Base-by-base conservation (phyloP, 2,329 filamentous ascomycete species). In the Trichoderma sp. region DNA sequence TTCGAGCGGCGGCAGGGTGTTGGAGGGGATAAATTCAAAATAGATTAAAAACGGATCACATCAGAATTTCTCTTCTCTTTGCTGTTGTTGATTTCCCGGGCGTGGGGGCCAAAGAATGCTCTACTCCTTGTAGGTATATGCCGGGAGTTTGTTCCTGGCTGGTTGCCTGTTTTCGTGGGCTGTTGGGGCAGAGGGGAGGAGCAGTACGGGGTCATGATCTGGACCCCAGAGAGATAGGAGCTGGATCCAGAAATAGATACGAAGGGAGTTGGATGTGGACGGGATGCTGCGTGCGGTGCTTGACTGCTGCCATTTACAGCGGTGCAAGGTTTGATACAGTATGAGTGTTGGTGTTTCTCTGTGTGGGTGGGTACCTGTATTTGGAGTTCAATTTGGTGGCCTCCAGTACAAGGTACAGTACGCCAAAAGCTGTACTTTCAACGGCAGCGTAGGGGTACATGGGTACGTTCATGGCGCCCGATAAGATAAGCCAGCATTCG, bases 11-110 rank as follows among this genome's bases (percentile, higher is more conserved):
- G 26, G 26, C 26, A 39, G 16, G 37, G 58, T 39, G 46, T 32
- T 60, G 58, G 37, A 46, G 37, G 46, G 58, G 58, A 39, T 60
- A 60, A 60, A 60, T 60, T 32, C 58, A 49, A 60, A 43, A 60
- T 60, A 60, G 18, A 60, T 60, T 60, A 49, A 49, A 32, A 14
- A 46, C 16, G 4, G 26, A 59, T n/a, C 13, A 61, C 49, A 28
- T 49, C 59, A 34, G 13, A 16, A n/a, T 32, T 32, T 43, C 10
- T 16, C 2, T 18, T 49, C 26, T 51, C 26, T 21, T 60, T 46
- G 49, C 32, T 51, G 16, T 4, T 43, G 13, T 37, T 24, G 30
- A 52, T 18, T 30, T 43, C 26, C 8, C 14, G 60, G 32, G 52
- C 61, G 61, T 65, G 61, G 61, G 61, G 61, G 51, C 61, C 34